Evolutionary conservation across 2,329 filamentous ascomycete genomes (phyloP).

Genomic region (Arachnomyces sp.): DNA sequence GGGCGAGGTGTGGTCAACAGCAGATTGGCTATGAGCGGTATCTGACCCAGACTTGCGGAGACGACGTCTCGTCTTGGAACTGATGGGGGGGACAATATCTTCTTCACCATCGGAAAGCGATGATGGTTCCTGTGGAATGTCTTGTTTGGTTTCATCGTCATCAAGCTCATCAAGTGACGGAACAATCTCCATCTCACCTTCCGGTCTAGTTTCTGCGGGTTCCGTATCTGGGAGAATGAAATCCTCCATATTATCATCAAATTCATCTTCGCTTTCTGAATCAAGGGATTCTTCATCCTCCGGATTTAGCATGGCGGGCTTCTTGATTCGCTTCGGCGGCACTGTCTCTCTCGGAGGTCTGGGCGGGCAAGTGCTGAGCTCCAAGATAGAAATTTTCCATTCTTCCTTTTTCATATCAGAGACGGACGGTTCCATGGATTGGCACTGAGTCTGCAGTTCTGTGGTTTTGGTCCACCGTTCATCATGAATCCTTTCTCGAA

Average conservation of each 20-base stretch:
- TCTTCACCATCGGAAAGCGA: constrained; percentile 18
- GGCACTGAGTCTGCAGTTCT: constrained; percentile 50
- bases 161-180: constrained; percentile 6
- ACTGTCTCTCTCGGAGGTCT: constrained; percentile 15
- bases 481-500: constrained; percentile 46
- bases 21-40: neutral
- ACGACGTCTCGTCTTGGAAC: constrained; percentile 3
- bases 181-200: constrained; percentile 1
- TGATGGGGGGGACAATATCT: constrained; percentile 16
- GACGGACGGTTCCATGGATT: constrained; percentile 57
- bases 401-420: constrained; percentile 44
- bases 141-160: too few relatives aligned
- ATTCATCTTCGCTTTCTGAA: constrained; percentile 19
- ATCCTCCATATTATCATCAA: constrained; percentile 16
- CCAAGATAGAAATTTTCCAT: constrained; percentile 41
- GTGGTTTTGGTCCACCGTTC: constrained; percentile 47
- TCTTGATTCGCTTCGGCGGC: constrained; percentile 4
- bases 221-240: constrained; percentile 23
- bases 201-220: neutral
- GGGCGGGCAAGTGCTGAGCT: constrained; percentile 24
- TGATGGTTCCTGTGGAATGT: neutral
- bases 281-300: constrained; percentile 28
- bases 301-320: neutral
- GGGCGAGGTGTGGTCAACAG: neutral
- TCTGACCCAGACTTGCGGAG: constrained; percentile 6